phyloP scores from a whole-genome alignment of 163 green algal genomes.

The Chloroidium sp. region DNA sequence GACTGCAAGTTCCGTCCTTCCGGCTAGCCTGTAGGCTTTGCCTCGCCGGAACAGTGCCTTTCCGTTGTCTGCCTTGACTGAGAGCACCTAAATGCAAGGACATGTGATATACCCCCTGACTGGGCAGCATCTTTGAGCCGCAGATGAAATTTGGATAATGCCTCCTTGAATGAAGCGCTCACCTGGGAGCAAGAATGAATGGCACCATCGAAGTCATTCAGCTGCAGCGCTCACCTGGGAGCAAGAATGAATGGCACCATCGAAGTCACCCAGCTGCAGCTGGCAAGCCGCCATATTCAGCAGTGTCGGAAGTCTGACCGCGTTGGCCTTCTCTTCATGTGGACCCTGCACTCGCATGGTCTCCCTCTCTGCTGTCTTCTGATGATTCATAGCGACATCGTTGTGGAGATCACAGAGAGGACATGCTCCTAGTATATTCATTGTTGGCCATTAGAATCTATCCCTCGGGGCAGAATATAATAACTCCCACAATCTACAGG shows the following conservation, averaged over 20 bases:
- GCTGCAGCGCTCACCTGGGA: slow-evolving; percentile 4
- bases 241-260: slow-evolving; percentile 45
- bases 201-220: slow-evolving; percentile 42
- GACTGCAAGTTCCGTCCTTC: slow-evolving; percentile 51
- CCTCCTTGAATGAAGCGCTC: background rate
- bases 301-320: slow-evolving; percentile 38
- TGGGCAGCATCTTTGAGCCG: background rate
- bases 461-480: too few relatives aligned
- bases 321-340: slow-evolving; percentile 46
- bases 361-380: too few relatives aligned
- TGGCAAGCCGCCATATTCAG: slow-evolving; percentile 59
- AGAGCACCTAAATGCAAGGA: slow-evolving; percentile 29
- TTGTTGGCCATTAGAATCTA: too few relatives aligned
- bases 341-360: background rate
- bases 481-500: too few relatives aligned
- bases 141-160: too few relatives aligned
- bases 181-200: slow-evolving; percentile 37
- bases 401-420: too few relatives aligned
- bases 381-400: too few relatives aligned
- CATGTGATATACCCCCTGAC: background rate
- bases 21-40: slow-evolving; percentile 38
- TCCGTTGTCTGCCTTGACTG: slow-evolving; percentile 36
- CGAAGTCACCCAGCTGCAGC: slow-evolving; percentile 46
- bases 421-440: too few relatives aligned
- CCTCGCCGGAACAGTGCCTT: slow-evolving; percentile 75